Conservation (phyloP, 1,284 basidiomycete genomes). For the Sporisorium graminicola region DNA sequence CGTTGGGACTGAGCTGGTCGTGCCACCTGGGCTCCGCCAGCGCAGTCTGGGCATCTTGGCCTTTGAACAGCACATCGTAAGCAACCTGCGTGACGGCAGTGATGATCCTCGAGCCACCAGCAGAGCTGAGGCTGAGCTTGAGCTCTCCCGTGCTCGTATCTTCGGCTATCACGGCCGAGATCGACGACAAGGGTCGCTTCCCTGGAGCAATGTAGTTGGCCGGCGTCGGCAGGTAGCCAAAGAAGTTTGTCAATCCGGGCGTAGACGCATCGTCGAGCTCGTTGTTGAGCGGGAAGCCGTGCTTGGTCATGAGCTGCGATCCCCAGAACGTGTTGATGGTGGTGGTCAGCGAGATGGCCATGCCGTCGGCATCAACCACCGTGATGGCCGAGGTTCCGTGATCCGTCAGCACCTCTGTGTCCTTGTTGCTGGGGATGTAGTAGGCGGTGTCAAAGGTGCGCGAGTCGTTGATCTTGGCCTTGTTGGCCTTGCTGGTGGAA, state of each 20-base stretch:
- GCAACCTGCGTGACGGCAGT: conserved; percentile 70
- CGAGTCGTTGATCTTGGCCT: conserved; percentile 64
- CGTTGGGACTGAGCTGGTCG: conserved; percentile 69
- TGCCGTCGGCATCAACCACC: conserved; percentile 69
- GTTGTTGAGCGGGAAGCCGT: conserved; percentile 65
- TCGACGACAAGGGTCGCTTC: conserved; percentile 71
- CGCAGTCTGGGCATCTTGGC: conserved; percentile 53
- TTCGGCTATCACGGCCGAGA: conserved; percentile 70
- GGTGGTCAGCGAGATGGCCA: conserved; percentile 71
- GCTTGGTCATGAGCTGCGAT: conserved; percentile 48
- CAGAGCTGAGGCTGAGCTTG: conserved; percentile 69
- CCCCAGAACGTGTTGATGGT: conserved; percentile 71
- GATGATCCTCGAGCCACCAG: conserved; percentile 71
- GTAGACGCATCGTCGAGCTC: conserved; percentile 71
- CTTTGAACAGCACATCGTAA: conserved; percentile 58
- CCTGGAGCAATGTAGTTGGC: conserved; percentile 70
- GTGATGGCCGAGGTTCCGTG: conserved; percentile 71
- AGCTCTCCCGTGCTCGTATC: conserved; percentile 67
- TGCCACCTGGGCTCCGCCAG: conserved; percentile 71
- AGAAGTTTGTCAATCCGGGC: conserved; percentile 69
- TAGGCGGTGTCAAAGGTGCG: conserved; percentile 54
- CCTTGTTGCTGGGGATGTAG: conserved; percentile 68
- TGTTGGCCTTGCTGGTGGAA: conserved; percentile 58
- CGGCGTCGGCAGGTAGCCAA: conserved; percentile 64
- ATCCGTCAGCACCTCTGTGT: conserved; percentile 63